Evolutionary conservation across 23 red algal species (phyloP), one percentile per base, ranked within the genome.

Genomic region (Gracilaria vermiculophylla): DNA sequence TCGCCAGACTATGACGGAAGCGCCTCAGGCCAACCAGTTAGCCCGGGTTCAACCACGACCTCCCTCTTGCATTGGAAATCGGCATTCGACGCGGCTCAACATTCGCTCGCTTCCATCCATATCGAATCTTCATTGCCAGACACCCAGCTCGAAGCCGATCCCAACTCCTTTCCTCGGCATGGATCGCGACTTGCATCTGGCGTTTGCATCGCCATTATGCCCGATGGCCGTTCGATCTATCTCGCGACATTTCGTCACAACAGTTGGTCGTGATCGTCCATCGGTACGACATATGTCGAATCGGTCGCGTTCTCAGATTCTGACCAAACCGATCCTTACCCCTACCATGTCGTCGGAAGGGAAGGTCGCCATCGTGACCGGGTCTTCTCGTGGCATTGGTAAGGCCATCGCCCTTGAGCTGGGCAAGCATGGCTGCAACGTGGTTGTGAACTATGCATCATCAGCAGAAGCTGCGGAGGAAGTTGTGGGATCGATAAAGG

Each of bases 311-410:
- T 25, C 39, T 39, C 17, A 47, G 42, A 28, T 73, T 48, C 67
- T 15, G 39, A 42, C 42, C 5, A 42, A 0, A 7, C 67, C 67
- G 20, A 24, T 73, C 4, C 5, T 19, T 0, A 73, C 67, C 19
- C 67, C 67, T 48, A 28, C 67, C 40, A 73, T 73, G 67, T 73
- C 67, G 20, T 52, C 76, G 21, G 58, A 91, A 16, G 73, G 45
- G 24, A 94, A 94, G 76, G 97, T 99, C 12, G 97, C 91, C 10
- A 20, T 99, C n/a, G 93, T 99, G 27, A 99, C 97, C 21, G 97
- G 97, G 39, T 85, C 87, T 53, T 92, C 86, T 23, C 93, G 94
- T 42, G 97, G 97, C 34, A 99, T 99, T 53, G 97, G 97, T 37
- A 86, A 88, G 27, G 97, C 97, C 28, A 83, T 95, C 17, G 97